Conservation (phyloP, 164 flowering plant genomes). For the Berberis thunbergii region DNA sequence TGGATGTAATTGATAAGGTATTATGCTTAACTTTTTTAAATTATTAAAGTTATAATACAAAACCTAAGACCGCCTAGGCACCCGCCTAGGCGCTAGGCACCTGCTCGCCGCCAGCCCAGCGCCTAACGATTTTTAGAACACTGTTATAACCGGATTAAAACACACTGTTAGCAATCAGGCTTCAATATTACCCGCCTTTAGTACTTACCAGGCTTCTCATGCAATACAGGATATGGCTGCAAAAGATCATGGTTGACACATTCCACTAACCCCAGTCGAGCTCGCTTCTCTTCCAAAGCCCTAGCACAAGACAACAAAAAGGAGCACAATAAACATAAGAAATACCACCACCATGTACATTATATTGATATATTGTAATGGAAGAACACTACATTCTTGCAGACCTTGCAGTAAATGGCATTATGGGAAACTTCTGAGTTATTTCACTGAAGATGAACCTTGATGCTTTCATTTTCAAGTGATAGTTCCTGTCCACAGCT, state of each 20-base stretch:
- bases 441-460: conserved; percentile 96
- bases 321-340: neutral
- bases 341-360: neutral
- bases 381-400: neutral
- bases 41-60: too few species aligned
- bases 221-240: conserved; percentile 96
- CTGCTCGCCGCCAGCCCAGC: too few species aligned
- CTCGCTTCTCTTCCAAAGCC: conserved; percentile 92
- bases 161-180: neutral
- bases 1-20: too few species aligned
- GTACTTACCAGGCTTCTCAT: conserved; percentile 81
- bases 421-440: conserved; percentile 79
- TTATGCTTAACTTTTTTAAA: too few species aligned
- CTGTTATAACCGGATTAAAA: neutral
- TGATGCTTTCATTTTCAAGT: conserved; percentile 92
- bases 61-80: too few species aligned
- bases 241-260: conserved; percentile 91
- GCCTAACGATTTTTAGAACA: too few species aligned
- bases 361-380: neutral
- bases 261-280: conserved; percentile 82
- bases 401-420: conserved; percentile 94
- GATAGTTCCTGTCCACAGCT: conserved; percentile 89
- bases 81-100: too few species aligned
- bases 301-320: conserved; percentile 18
- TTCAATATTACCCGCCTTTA: neutral